Evolutionary conservation across 345 rosid genomes (phyloP), one percentile per base, ranked within the genome.

Genomic region (Aquilaria sinensis): DNA sequence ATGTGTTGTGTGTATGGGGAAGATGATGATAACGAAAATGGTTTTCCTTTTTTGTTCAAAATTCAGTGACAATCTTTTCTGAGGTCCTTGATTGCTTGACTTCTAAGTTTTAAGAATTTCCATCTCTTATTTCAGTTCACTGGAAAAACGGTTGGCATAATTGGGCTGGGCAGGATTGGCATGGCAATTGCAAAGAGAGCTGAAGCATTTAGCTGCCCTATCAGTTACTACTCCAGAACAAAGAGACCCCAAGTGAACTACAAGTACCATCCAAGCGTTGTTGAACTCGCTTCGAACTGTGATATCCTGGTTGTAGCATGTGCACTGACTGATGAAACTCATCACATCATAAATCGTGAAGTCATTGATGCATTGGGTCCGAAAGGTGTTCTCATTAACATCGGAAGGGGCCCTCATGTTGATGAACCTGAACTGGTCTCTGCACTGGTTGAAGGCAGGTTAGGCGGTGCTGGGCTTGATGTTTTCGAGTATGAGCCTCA

Each of bases 351-450:
- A 50, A 59, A 77, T 53, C 74, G 64, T 3, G 68, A 66, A 45
- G 88, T 81, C 63, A 71, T 85, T 7, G 74, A 87, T 30, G 88
- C 90, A 3, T 61, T 87, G 57, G 90, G 95, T 52, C 88, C 83
- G 2, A 67, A 74, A 14, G 90, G 94, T 9, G 55, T 87, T 62
- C 78, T 87, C 47, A 78, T 87, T 70, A 85, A 87, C 71, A 74
- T 87, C 4, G 88, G 84, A 10, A 56, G 84, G 32, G 95, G 85
- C 32, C 74, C 85, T 31, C 82, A 74, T n/a, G 68, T 87, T 31
- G 80, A 87, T 67, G 85, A 87, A 63, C 76, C 75, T 1, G 84
- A 77, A 72, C 85, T 81, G 3, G 84, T 85, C 16, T 79, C 87
- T 47, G 90, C 95, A 32, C 60, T 85, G 72, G 70, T 76, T 2